Evolutionary conservation across 176 grass and related monocot species (phyloP).

Genomic region (Dactylis glomerata): DNA sequence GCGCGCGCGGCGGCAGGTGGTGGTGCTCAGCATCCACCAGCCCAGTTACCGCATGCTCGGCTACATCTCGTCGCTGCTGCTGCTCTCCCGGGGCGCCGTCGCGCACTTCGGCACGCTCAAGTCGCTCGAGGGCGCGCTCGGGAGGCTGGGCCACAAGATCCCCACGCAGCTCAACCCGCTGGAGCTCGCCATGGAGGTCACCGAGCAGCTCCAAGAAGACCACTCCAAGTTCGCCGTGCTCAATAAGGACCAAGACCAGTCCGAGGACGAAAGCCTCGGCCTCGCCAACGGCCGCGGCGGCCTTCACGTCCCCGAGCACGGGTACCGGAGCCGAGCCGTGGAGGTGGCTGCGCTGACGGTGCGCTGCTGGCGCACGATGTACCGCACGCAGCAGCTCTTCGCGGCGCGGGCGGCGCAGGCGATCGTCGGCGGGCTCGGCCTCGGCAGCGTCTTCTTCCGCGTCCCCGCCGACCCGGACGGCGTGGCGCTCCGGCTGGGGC

Average conservation of each 20-base stretch:
- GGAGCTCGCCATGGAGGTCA: slow-evolving; percentile 85
- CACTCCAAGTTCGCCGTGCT: neutral
- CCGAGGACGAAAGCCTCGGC: slow-evolving; percentile 2
- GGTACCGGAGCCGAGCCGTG: slow-evolving; percentile 45
- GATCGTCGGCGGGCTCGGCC: slow-evolving; percentile 61
- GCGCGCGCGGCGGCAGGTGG: slow-evolving; percentile 53
- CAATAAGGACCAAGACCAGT: neutral
- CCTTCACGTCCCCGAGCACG: slow-evolving; percentile 2
- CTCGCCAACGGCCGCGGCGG: neutral
- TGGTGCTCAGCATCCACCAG: slow-evolving; percentile 93
- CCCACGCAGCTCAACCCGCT: slow-evolving; percentile 70
- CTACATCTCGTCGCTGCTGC: slow-evolving; percentile 68
- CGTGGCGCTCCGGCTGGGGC: slow-evolving; percentile 63
- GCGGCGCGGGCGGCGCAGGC: slow-evolving; percentile 74
- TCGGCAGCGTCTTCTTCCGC: slow-evolving; percentile 80
- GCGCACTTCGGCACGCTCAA: slow-evolving; percentile 63
- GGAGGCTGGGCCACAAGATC: slow-evolving; percentile 53
- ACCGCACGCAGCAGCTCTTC: slow-evolving; percentile 88
- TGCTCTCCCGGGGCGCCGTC: slow-evolving; percentile 65
- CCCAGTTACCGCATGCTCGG: slow-evolving; percentile 88
- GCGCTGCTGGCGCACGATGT: slow-evolving; percentile 81
- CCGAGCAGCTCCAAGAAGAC: slow-evolving; percentile 36
- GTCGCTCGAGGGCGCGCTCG: slow-evolving; percentile 56
- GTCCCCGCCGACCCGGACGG: slow-evolving; percentile 44
- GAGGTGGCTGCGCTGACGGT: slow-evolving; percentile 57